Evolutionary conservation across 2,329 filamentous ascomycete genomes (phyloP), one percentile per base, ranked within the genome.

Genomic region (Fusarium luffae): DNA sequence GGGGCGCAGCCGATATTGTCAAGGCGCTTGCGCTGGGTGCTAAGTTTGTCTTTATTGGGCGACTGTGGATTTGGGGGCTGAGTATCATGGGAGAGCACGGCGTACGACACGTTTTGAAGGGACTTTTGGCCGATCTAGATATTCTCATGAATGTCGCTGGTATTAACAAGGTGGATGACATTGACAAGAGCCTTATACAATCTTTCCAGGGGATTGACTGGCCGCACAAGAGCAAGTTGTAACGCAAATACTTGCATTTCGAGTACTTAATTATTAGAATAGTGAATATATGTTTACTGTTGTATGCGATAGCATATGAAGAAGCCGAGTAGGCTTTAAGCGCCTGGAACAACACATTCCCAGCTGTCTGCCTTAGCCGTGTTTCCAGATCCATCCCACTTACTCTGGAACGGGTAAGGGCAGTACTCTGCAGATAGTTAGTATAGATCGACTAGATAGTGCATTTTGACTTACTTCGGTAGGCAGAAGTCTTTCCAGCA

Each of bases 21-120:
- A 68, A 69, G 9, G 66, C 64, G 14, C 30, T 69, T 14, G 59
- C 66, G 9, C 14, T 69, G 3, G 64, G 66, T 5, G 64, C 64
- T 7, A 68, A 60, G 11, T 69, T 67, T 30, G 66, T 69, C 2
- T 58, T 69, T 13, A 1, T 68, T 0, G 66, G 66, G 0, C 28
- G 64, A 4, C 59, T 63, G 7, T 68, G 66, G 56, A 67, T 59
- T 2, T 69, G 66, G 48, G 63, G 63, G 1, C 34, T 64, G 4
- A 58, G 54, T 16, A 47, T 68, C 14, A 58, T 66, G n/a, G 63
- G 66, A 6, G 63, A 68, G 18, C 52, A 68, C 23, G 63, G 63
- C 3, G 66, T 68, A 0, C 40, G 63, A 2, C 50, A 68, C 16
- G 64, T 68, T 6, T 16, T 63, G 12, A 63, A 60, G 21, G 47